Evolutionary conservation across 2,329 filamentous ascomycete species (phyloP).

Genomic region (Cordyceps cicadae): DNA sequence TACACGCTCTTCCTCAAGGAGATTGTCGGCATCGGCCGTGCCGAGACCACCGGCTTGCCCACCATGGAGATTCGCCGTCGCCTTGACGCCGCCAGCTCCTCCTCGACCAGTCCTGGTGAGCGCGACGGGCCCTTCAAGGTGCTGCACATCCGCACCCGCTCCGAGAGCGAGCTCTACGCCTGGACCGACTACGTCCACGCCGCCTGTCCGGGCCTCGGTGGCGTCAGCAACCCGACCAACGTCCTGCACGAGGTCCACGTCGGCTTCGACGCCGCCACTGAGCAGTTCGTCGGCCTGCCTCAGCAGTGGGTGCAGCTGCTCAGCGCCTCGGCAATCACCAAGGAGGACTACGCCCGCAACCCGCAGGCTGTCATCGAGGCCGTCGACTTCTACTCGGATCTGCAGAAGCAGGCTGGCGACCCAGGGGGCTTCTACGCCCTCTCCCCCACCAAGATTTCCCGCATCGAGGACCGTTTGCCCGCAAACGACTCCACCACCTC

Average conservation of each 20-base stretch:
- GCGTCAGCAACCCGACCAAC: constrained; percentile 89
- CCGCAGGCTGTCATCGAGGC: constrained; percentile 11
- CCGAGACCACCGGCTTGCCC: constrained; percentile 67
- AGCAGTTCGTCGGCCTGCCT: constrained; percentile 47
- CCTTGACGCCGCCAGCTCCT: constrained; percentile 44
- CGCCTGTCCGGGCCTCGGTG: constrained; percentile 83
- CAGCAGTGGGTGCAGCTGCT: constrained; percentile 22
- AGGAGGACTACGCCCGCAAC: constrained; percentile 10
- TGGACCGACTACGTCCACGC: constrained; percentile 95
- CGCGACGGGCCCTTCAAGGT: constrained; percentile 67
- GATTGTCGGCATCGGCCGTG: constrained; percentile 72
- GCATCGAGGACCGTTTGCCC: neutral
- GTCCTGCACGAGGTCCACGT: constrained; percentile 89
- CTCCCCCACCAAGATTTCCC: neutral
- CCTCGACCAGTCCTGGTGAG: constrained; percentile 58
- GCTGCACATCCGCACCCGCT: constrained; percentile 77
- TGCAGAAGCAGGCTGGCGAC: constrained; percentile 2
- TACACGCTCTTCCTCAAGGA: constrained; percentile 71
- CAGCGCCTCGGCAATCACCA: constrained; percentile 20
- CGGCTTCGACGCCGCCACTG: constrained; percentile 81
- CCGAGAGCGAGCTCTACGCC: constrained; percentile 83
- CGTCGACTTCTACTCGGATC: constrained; percentile 8
- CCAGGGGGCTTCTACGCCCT: constrained; percentile 1
- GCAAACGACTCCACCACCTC: neutral
- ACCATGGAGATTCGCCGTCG: constrained; percentile 78